Conservation (phyloP, 2,329 filamentous ascomycete genomes). For the Colletotrichum coccodes region DNA sequence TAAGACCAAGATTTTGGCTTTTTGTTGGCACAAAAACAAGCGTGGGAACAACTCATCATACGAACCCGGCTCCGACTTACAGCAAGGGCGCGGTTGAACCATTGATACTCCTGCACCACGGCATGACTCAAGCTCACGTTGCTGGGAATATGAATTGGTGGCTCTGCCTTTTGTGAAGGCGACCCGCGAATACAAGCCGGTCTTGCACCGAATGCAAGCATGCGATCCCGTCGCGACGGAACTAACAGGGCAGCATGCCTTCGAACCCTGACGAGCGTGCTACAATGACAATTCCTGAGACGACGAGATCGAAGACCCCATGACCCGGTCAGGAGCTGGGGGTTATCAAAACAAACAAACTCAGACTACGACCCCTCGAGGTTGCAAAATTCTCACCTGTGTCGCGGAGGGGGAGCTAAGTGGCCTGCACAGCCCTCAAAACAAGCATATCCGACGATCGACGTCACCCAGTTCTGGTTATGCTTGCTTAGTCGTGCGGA, state of each 20-base stretch:
- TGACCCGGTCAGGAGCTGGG: neutral
- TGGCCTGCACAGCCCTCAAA: conserved; percentile 21
- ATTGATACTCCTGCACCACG: too few species aligned
- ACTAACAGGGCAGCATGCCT: neutral
- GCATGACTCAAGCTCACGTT: too few species aligned
- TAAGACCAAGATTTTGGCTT: too few species aligned
- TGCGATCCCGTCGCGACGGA: neutral
- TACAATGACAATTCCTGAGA: conserved; percentile 26
- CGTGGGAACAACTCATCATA: neutral
- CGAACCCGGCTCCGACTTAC: neutral
- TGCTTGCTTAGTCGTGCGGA: conserved; percentile 24
- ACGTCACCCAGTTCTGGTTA: conserved; percentile 20
- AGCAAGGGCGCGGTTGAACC: neutral
- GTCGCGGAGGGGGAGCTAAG: conserved; percentile 18
- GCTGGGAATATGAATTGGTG: too few species aligned
- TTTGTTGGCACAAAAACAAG: too few species aligned
- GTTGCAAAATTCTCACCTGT: conserved; percentile 18
- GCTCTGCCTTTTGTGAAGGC: neutral
- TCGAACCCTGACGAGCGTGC: neutral
- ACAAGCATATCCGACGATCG: conserved; percentile 17
- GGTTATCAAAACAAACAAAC: conserved; percentile 18
- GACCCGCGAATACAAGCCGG: neutral
- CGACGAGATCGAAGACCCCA: neutral
- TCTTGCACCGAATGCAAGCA: neutral
- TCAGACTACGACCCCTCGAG: conserved; percentile 7